Evolutionary conservation across 331 rosid genomes (phyloP), one percentile per base, ranked within the genome.

Genomic region (Prunus yedoensis): DNA sequence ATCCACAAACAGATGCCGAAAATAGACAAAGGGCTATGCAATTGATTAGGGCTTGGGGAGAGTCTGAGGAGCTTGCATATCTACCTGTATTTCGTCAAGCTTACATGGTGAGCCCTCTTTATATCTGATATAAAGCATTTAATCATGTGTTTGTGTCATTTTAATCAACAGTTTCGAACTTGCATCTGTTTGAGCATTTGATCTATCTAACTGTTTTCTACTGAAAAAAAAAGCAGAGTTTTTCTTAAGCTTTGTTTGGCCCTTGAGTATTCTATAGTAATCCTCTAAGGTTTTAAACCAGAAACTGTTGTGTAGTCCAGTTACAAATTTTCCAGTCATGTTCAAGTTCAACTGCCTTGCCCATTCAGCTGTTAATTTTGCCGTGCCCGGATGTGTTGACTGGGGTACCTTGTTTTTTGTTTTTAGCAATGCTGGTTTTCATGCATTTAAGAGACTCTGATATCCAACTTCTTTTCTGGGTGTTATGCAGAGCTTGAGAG

Each of bases 61-160:
- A 91, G 77, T 91, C 97, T 1, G 60, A 83, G 82, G 97, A 91
- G 43, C 88, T 91, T 61, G 93, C 91, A 2, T 91, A 91, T 86
- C 86, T 91, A 4, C 95, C 97, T 1, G 97, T 86, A 28, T 91
- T 91, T 83, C 91, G n/a, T 67, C 97, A 91, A 77, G 88, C 95
- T 78, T 91, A 86, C 25, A 64, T 79, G 97, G 97, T 91, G 10
- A 58, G 81, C 15, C 49, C 25, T 65, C 32, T 52, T 14, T 66
- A 8, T 27, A 57, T 76, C 1, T 9, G 2, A 4, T 18, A 53
- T 71, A 4, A 38, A 56, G 30, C 7, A 53, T 20, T n/a, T 54
- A 25, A 12, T 60, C 38, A 21, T 30, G 67, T 32, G 14, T 16
- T 30, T 60, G 8, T 28, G 8, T 0, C 45, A 25, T 8, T 43